Percentiles rank a stretch among this genome's conserved stretches.
These are phyloP conservation scores for Albophoma yamanashiensis DNA, from an alignment of 2,329 filamentous ascomycete genomes.

Conservation along the genomic window DNA sequence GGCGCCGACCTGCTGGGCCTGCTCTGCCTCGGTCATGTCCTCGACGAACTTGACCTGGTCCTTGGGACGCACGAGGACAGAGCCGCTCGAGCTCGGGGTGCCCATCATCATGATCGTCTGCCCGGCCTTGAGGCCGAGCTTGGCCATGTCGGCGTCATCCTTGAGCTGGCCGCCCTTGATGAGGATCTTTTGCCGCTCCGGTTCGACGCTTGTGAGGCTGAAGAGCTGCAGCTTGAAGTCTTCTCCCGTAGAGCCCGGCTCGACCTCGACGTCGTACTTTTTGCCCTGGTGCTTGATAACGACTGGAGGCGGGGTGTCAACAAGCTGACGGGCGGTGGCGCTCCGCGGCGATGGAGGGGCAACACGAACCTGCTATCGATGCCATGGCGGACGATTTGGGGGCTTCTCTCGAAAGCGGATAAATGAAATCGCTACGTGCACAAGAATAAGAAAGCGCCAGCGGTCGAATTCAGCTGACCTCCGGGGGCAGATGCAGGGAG, in stretches of 20 bases:
- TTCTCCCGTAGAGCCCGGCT: conserved; percentile 74
- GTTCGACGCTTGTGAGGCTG: conserved; percentile 91
- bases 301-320: conserved; percentile 40
- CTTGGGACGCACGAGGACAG: conserved; percentile 58
- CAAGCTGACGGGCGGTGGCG: neutral
- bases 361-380: conserved; percentile 39
- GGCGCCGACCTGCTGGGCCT: conserved; percentile 70
- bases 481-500: neutral
- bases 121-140: conserved; percentile 73
- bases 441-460: neutral
- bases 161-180: conserved; percentile 93
- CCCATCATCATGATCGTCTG: conserved; percentile 96
- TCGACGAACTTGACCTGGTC: conserved; percentile 82
- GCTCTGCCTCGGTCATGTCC: conserved; percentile 94
- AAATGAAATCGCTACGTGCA: neutral
- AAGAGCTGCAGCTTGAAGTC: conserved; percentile 93
- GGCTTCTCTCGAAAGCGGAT: neutral
- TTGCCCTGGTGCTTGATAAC: conserved; percentile 93
- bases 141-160: conserved; percentile 80
- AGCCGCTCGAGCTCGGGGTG: conserved; percentile 59
- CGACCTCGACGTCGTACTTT: conserved; percentile 88
- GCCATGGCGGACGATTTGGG: conserved; percentile 31
- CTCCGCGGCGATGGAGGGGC: conserved; percentile 6
- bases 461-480: conserved; percentile 5
- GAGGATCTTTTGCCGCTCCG: conserved; percentile 90